These are phyloP conservation scores for Scedosporium dehoogii DNA, from an alignment of 2,329 filamentous ascomycete species.

Conservation along the genomic window DNA sequence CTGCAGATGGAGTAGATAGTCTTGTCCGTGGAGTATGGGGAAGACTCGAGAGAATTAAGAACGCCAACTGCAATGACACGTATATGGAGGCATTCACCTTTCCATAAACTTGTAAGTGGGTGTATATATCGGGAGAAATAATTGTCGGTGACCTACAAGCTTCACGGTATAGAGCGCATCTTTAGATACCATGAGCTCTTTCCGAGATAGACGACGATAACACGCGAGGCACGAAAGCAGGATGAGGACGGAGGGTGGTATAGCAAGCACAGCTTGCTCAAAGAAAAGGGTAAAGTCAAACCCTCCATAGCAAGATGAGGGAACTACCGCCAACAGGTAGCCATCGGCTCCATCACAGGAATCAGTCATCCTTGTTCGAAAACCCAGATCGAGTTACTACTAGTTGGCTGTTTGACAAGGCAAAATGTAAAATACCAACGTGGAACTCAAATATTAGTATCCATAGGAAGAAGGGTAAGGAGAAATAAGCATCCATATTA, in stretches of 20 bases:
- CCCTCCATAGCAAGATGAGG: conserved; percentile 6
- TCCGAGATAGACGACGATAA: neutral
- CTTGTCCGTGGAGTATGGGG: neutral
- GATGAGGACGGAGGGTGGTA: conserved; percentile 1
- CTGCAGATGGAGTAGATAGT: neutral
- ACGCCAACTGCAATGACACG: neutral
- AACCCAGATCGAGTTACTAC: too few species aligned
- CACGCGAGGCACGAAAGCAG: conserved; percentile 3
- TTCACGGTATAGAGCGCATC: neutral
- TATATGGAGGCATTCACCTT: neutral
- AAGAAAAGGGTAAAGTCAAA: conserved; percentile 14
- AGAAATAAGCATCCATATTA: too few species aligned
- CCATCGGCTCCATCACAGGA: neutral
- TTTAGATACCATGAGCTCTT: neutral
- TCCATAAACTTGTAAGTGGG: neutral
- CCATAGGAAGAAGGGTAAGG: too few species aligned
- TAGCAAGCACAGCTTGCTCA: conserved; percentile 11
- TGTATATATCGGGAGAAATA: neutral
- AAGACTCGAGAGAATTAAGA: neutral
- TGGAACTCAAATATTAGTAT: too few species aligned
- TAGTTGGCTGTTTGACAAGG: too few species aligned
- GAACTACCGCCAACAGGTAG: neutral
- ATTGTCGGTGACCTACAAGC: neutral
- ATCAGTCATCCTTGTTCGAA: neutral
- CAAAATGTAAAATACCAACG: too few species aligned